A percentile compares a stretch with the other conserved stretches of the same genome.
phyloP scores from a whole-genome alignment of 176 grass and related monocot species.

The Secale cereale region DNA sequence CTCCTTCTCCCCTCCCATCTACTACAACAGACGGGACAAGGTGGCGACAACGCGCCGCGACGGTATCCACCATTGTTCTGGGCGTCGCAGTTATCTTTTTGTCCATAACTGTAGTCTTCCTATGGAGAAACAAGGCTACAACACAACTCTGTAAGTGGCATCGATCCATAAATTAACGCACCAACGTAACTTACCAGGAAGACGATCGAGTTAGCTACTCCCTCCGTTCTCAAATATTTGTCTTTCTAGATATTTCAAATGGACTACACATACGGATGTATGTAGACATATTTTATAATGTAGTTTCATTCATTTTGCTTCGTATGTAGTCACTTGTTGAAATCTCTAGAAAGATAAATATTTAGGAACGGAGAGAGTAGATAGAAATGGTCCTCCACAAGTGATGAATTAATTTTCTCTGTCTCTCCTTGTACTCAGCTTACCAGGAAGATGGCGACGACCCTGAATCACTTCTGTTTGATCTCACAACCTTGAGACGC shows the following conservation, averaged over 20 bases:
- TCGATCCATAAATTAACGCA: not conserved
- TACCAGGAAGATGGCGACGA: not conserved
- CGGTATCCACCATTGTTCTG: not conserved
- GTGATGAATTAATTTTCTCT: not conserved
- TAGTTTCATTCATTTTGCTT: too few species aligned
- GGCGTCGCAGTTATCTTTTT: constrained; percentile 2
- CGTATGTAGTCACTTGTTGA: too few species aligned
- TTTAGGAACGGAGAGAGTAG: too few species aligned
- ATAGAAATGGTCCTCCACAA: not conserved
- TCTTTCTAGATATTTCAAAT: too few species aligned
- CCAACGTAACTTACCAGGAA: not conserved
- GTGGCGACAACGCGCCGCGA: not conserved
- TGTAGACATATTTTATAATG: too few species aligned
- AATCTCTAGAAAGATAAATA: too few species aligned
- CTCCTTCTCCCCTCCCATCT: not conserved
- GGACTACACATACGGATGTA: too few species aligned
- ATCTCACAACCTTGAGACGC: constrained; percentile 27
- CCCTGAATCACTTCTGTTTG: constrained; percentile 35
- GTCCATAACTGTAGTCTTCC: not conserved
- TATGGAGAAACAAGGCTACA: constrained; percentile 4
- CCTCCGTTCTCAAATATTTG: too few species aligned
- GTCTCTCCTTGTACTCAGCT: not conserved
- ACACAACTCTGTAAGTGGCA: constrained; percentile 10
- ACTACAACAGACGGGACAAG: not conserved
- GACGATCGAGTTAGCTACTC: not conserved